Conservation (phyloP, 768 basidiomycete genomes). For the Trametes coccinea region DNA sequence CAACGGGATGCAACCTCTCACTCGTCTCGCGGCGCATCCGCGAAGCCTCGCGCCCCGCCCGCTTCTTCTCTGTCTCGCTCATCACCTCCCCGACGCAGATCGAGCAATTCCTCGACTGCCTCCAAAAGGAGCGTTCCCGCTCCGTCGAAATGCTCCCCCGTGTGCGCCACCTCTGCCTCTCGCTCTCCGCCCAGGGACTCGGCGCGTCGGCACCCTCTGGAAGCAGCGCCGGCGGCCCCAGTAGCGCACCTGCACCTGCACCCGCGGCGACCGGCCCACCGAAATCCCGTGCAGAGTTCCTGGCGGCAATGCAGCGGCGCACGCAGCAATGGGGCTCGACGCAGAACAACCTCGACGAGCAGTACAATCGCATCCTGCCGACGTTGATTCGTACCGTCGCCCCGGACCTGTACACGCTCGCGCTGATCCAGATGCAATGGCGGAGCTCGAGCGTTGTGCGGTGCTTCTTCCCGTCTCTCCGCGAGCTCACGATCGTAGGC, state of each 20-base stretch:
- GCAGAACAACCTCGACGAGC: slow-evolving; percentile 19
- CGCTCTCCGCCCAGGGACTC: slow-evolving; percentile 9
- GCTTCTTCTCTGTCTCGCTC: slow-evolving; percentile 18
- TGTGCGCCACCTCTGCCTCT: slow-evolving; percentile 19
- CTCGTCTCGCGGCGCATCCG: slow-evolving; percentile 21
- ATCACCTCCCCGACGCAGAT: slow-evolving; percentile 13
- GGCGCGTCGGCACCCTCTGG: neutral
- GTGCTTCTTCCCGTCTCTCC: slow-evolving; percentile 12
- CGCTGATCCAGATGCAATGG: slow-evolving; percentile 19
- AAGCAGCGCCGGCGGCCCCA: too few relatives aligned
- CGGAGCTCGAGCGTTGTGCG: slow-evolving; percentile 11
- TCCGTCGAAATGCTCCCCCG: slow-evolving; percentile 14
- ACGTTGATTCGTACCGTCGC: slow-evolving; percentile 18
- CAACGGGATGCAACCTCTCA: slow-evolving; percentile 18
- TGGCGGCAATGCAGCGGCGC: slow-evolving; percentile 13
- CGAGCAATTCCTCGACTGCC: slow-evolving; percentile 16
- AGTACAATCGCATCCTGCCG: slow-evolving; percentile 14
- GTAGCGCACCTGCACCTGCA: neutral
- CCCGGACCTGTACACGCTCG: slow-evolving; percentile 15
- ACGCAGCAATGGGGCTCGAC: slow-evolving; percentile 14
- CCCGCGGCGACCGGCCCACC: neutral
- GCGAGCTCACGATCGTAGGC: slow-evolving; percentile 16
- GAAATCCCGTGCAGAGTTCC: slow-evolving; percentile 11
- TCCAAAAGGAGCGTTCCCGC: slow-evolving; percentile 12
- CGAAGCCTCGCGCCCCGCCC: slow-evolving; percentile 17